Evolutionary conservation across 345 rosid genomes (phyloP).

Genomic region (Acer campestre): DNA sequence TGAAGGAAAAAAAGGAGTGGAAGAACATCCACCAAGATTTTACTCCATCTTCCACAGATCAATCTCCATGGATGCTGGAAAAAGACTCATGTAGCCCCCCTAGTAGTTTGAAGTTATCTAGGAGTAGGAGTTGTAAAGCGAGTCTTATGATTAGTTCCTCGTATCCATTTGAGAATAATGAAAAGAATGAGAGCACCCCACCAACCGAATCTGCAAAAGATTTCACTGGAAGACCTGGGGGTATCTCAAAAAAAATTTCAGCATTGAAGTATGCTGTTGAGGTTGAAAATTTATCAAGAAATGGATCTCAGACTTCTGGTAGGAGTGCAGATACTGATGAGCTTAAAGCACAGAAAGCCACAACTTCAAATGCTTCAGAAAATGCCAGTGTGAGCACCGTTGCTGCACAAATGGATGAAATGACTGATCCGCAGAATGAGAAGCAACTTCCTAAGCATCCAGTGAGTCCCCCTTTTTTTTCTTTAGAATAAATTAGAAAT

Average conservation of each 20-base stretch:
- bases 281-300: conserved; percentile 32
- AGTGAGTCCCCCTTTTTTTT: conserved; percentile 32
- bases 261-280: conserved; percentile 31
- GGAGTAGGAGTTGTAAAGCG: conserved; percentile 77
- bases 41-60: conserved; percentile 43
- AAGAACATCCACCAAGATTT: conserved; percentile 23
- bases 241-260: conserved; percentile 30
- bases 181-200: conserved; percentile 37
- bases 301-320: conserved; percentile 38
- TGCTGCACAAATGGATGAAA: conserved; percentile 21
- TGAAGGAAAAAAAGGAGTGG: conserved; percentile 33
- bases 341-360: conserved; percentile 32
- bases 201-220: conserved; percentile 39
- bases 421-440: conserved; percentile 31
- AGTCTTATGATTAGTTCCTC: conserved; percentile 37
- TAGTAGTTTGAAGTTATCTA: conserved; percentile 45
- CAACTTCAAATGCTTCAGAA: conserved; percentile 27
- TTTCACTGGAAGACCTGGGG: conserved; percentile 41
- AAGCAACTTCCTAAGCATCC: conserved; percentile 38
- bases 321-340: conserved; percentile 35
- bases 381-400: conserved; percentile 14
- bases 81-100: conserved; percentile 38
- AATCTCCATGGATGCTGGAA: conserved; percentile 35
- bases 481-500: background rate
- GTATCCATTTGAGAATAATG: conserved; percentile 36